phyloP scores from a whole-genome alignment of 371 early-diverging fungal species.

The Parasitella parasitica region DNA sequence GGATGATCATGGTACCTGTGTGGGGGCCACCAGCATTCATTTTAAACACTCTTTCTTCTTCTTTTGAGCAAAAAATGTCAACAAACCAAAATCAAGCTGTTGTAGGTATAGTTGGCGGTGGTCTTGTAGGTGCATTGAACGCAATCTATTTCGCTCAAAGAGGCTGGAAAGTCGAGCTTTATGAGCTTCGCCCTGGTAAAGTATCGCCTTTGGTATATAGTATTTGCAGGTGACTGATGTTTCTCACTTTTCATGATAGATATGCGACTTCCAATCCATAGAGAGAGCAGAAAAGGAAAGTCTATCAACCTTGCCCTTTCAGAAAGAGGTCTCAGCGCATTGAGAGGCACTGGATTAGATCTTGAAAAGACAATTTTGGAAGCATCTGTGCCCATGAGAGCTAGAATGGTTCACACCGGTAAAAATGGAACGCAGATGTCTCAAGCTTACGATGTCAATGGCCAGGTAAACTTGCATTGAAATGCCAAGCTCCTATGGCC shows the following conservation, averaged over 20 bases:
- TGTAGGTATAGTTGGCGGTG: slow-evolving; percentile 87
- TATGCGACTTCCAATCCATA: slow-evolving; percentile 64
- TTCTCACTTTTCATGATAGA: slow-evolving; percentile 42
- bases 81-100: slow-evolving; percentile 14
- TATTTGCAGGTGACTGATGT: background rate
- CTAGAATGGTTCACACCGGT: slow-evolving; percentile 87
- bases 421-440: slow-evolving; percentile 68
- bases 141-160: slow-evolving; percentile 91
- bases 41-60: background rate
- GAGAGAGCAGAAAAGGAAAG: slow-evolving; percentile 61
- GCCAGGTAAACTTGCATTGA: slow-evolving; percentile 58
- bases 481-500: background rate
- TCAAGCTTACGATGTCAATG: slow-evolving; percentile 87
- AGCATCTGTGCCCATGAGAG: slow-evolving; percentile 88
- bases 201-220: background rate
- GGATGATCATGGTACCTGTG: too few relatives aligned
- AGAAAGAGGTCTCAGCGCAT: slow-evolving; percentile 83
- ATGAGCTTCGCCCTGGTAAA: slow-evolving; percentile 85
- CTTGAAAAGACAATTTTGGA: slow-evolving; percentile 68
- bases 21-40: too few relatives aligned
- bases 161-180: slow-evolving; percentile 88
- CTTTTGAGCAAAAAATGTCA: background rate
- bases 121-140: slow-evolving; percentile 89
- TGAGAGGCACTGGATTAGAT: slow-evolving; percentile 67
- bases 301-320: slow-evolving; percentile 96